phyloP scores from a whole-genome alignment of 2,329 filamentous ascomycete genomes.

The Aspergillus latus region DNA sequence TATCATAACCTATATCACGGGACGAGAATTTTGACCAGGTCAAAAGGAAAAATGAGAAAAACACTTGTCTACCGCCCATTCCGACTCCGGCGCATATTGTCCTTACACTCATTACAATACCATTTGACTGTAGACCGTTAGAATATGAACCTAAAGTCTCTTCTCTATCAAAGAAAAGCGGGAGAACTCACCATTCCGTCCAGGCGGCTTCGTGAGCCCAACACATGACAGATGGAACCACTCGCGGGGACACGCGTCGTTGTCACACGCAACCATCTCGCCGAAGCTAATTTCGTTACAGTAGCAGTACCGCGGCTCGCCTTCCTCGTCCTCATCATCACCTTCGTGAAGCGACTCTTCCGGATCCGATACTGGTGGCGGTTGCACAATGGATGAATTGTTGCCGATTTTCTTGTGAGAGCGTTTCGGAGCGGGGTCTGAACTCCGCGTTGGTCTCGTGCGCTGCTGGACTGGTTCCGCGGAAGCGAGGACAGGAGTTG shows the following conservation, averaged over 20 bases:
- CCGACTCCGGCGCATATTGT: constrained; percentile 58
- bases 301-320: constrained; percentile 76
- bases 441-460: constrained; percentile 37
- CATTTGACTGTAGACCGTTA: constrained; percentile 64
- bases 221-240: constrained; percentile 86
- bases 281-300: constrained; percentile 79
- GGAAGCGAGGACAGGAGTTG: constrained; percentile 41
- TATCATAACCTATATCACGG: not conserved
- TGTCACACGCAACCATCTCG: constrained; percentile 81
- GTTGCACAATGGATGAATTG: constrained; percentile 23
- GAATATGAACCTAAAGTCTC: not conserved
- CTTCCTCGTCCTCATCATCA: constrained; percentile 64
- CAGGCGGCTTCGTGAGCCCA: constrained; percentile 75
- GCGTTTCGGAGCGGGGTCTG: constrained; percentile 37
- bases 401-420: constrained; percentile 35
- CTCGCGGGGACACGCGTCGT: constrained; percentile 68
- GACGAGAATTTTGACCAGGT: not conserved
- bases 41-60: not conserved
- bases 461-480: constrained; percentile 34
- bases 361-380: constrained; percentile 39
- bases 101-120: constrained; percentile 79
- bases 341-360: constrained; percentile 47
- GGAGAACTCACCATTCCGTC: constrained; percentile 64
- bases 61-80: constrained; percentile 35
- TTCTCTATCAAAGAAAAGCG: too few relatives aligned